Percentiles rank a stretch among this genome's conserved stretches.
Conservation (phyloP, 768 basidiomycete genomes). For the Sporobolomyces pararoseus region DNA sequence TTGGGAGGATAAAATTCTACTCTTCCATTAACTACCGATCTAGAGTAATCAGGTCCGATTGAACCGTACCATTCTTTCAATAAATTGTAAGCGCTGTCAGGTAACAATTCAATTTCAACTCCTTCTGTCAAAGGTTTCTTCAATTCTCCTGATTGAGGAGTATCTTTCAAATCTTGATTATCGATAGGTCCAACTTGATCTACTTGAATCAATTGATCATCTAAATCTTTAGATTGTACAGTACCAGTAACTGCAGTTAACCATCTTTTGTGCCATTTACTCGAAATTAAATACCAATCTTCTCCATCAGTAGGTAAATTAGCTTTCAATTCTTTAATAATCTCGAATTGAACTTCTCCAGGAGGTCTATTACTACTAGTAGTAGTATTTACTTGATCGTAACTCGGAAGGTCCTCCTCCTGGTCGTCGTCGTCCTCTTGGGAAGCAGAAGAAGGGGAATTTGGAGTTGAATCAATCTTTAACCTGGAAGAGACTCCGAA, state of each 20-base stretch:
- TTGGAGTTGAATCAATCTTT: conserved; percentile 47
- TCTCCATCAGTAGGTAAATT: conserved; percentile 62
- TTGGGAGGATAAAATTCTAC: conserved; percentile 71
- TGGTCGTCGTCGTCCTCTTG: conserved; percentile 34
- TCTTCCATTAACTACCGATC: conserved; percentile 60
- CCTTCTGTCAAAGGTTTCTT: conserved; percentile 58
- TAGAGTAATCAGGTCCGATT: conserved; percentile 58
- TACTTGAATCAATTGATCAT: conserved; percentile 50
- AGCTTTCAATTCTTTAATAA: conserved; percentile 52
- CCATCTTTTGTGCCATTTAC: conserved; percentile 73
- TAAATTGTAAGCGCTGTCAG: conserved; percentile 65
- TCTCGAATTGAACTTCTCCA: conserved; percentile 54
- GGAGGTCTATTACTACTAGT: conserved; percentile 51
- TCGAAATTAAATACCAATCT: conserved; percentile 72
- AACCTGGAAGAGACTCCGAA: conserved; percentile 59
- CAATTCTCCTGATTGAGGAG: conserved; percentile 55
- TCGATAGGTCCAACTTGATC: conserved; percentile 61
- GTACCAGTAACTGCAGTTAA: conserved; percentile 62
- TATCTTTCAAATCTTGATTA: conserved; percentile 64
- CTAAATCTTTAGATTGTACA: conserved; percentile 49
- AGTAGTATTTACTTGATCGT: conserved; percentile 36
- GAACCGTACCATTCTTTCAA: conserved; percentile 73
- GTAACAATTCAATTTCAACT: conserved; percentile 68
- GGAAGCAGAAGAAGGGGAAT: conserved; percentile 16
- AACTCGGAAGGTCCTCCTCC: conserved; percentile 52